Base-by-base conservation (phyloP, 768 basidiomycete species). In the Lactarius indigo region DNA sequence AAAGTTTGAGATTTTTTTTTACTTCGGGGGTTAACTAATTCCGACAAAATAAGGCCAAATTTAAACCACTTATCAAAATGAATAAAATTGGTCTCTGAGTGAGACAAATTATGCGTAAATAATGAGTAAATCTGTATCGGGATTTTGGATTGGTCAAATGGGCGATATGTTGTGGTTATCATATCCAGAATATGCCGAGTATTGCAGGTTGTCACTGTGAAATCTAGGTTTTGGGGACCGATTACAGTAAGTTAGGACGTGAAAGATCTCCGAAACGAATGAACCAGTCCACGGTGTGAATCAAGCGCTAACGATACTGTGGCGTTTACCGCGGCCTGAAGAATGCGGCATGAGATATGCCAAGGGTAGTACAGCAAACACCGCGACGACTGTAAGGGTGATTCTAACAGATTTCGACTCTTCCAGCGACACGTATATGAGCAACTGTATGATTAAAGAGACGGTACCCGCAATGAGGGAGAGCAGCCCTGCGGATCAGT, bases 371-470 rank as follows among this genome's bases (percentile, higher is more conserved):
- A 55, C 20, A 20, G 57, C 41, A 6, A 64, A 64, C 8, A 64
- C 28, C 13, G 57, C 35, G 3, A 67, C n/a, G 57, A 67, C n/a
- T 1, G 66, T 37, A 54, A 67, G 52, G 5, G 66, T 59, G 20
- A 64, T 64, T n/a, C 28, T 50, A 6, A 67, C 66, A 0, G 57
- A 54, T 6, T 56, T 35, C 1, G 66, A 67, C 41, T 67, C 66
- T 44, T 55, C 66, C 26, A 67, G 39, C 66, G 58, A 67, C 15
- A 67, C 33, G 42, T 59, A 67, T 42, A 67, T 17, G 18, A 67
- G 52, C 3, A 67, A 15, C 33, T 67, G 66, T 4, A 41, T 31
- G 52, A 64, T 13, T 0, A 63, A 18, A 23, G 30, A 59, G 28
- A 67, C 5, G 15, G 41, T 35, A 1, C 57, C 62, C 0, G 41